These are phyloP conservation scores for Chlorella sp. DNA, from an alignment of 139 green algal species.

Conservation along the genomic window DNA sequence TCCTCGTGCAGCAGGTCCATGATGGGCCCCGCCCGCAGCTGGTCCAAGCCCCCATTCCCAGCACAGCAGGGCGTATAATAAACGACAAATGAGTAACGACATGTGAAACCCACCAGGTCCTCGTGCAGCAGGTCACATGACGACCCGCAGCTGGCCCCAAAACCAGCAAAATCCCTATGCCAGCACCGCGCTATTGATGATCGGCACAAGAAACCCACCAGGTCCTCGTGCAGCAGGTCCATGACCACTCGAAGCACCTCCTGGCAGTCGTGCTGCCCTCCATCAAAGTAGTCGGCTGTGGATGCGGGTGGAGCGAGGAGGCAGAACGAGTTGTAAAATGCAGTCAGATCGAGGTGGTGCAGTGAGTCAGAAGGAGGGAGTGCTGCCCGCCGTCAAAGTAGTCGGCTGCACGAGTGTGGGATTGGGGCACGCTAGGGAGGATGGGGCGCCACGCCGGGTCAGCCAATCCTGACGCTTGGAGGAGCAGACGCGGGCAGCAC, in stretches of 20 bases:
- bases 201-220: conserved; percentile 42
- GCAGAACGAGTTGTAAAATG: background rate
- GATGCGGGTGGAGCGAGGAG: background rate
- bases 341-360: background rate
- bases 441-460: too few species aligned
- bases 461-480: too few species aligned
- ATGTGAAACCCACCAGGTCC: conserved; percentile 46
- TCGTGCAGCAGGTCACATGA: conserved; percentile 67
- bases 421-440: too few species aligned
- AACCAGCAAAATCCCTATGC: too few species aligned
- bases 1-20: too few species aligned
- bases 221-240: conserved; percentile 63
- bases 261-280: conserved; percentile 67
- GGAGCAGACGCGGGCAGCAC: background rate
- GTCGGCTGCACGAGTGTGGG: too few species aligned
- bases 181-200: too few species aligned
- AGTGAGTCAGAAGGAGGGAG: background rate
- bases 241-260: conserved; percentile 62
- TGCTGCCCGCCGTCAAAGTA: too few species aligned
- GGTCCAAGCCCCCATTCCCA: too few species aligned
- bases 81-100: too few species aligned
- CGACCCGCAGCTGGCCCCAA: conserved; percentile 48
- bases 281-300: conserved; percentile 58
- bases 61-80: too few species aligned
- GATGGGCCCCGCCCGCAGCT: too few species aligned